Base-by-base conservation (phyloP, 345 rosid species). In the Conringia planisiliqua region DNA sequence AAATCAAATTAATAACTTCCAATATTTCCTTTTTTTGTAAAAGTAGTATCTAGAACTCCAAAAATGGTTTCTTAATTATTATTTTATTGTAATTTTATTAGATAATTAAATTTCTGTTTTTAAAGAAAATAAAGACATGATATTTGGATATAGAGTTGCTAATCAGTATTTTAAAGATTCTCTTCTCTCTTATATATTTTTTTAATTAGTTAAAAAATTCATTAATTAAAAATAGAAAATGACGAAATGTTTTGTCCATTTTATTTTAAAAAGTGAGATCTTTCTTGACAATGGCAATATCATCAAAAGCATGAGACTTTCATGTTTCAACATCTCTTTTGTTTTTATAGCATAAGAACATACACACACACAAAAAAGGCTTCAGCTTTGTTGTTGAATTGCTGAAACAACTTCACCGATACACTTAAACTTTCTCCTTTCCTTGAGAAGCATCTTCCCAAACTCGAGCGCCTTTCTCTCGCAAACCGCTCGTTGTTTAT, bases 381-480 rank as follows among this genome's bases (percentile, higher is more conserved):
- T 44, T 75, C 68, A 36, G 57, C 43, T 54, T 63, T 62, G 67
- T 56, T 80, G 76, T 71, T 38, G 77, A 68, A 91, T 80, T 11
- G 86, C 89, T 64, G 78, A 79, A 74, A 92, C 83, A 67, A 92
- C 97, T 72, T 89, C 97, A 68, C 66, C 20, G 1, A 95, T 87
- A 69, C 84, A 71, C 77, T 57, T 74, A 71, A 90, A 95, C n/a
- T 86, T 82, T 32, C 86, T 87, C 88, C 96, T 88, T 66, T 86
- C 88, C 81, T 91, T 87, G 30, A 92, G 85, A 73, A 95, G 87
- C 72, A 68, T 74, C 82, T 89, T 90, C 54, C 83, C 97, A 38
- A 88, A 70, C 59, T 86, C 81, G 0, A 95, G 92, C 20, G 97
- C 99, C 55, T 30, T 82, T 56, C 79, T 78, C 85, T 95, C 99